Base-by-base conservation (phyloP, 2,329 filamentous ascomycete genomes). In the Exophiala mesophila region DNA sequence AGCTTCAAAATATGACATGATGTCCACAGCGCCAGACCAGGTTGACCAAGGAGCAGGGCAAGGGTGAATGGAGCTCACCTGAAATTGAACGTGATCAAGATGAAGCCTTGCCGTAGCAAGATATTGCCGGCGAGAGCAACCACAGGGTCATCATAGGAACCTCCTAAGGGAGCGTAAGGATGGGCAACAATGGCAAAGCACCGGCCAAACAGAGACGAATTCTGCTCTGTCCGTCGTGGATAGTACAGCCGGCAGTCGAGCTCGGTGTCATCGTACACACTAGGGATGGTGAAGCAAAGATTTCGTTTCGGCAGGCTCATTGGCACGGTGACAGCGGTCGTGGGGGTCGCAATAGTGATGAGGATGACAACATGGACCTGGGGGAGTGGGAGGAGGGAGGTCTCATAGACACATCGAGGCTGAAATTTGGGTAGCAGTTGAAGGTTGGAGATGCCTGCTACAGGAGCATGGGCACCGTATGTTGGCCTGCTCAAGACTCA, bases 41-140 rank as follows among this genome's bases (percentile, higher is more conserved):
- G 23, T 13, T 9, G n/a, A 28, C 20, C 5, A 28, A 4, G 42
- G 20, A n/a, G n/a, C n/a, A n/a, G n/a, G n/a, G n/a, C n/a, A n/a
- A n/a, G n/a, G 18, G 8, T 4, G 17, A 8, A 3, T 15, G 15
- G 16, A 10, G 6, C 33, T 16, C 68, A 89, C 85, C 89, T 77
- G 61, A 97, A 96, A 59, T 97, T 96, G 64, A 97, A 96, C 0
- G 88, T 94, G 5, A 76, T 82, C 2, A 96, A 83, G 1, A 94
- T 61, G 57, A 79, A 94, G 1, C 85, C 86, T 39, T 72, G 66
- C 3, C 73, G 68, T n/a, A 94, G 62, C 33, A 94, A 69, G 44
- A 82, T 74, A 2, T 70, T 68, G 1, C 77, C 78, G 2, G 85
- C 66, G 6, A 78, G 69, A n/a, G 77, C 72, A 1, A 97, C 83